Percentiles rank a stretch among this genome's conserved stretches.
These are phyloP conservation scores for Heterobasidion annosum DNA, from an alignment of 1,284 basidiomycete species.

Conservation along the genomic window DNA sequence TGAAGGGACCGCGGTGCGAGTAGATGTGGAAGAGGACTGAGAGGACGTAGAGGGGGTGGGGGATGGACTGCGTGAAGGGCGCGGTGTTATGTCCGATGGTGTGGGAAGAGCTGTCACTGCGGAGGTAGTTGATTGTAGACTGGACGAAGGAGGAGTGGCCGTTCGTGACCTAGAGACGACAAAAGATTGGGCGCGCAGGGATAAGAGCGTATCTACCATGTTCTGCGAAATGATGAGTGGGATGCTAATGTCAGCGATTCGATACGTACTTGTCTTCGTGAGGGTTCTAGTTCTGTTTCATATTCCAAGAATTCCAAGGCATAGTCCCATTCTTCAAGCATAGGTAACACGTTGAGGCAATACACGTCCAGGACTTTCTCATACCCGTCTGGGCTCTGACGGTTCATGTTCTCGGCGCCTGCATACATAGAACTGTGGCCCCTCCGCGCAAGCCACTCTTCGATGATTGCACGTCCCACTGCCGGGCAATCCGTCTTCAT, in stretches of 20 bases:
- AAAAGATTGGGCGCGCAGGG: conserved; percentile 3
- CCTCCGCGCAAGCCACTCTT: conserved; percentile 63
- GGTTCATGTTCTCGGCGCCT: conserved; percentile 17
- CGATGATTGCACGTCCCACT: conserved; percentile 53
- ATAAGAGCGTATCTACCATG: conserved; percentile 6
- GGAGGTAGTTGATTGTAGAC: background rate
- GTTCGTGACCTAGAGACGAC: background rate
- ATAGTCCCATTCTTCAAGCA: conserved; percentile 70
- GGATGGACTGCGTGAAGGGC: conserved; percentile 11
- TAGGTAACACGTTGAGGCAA: conserved; percentile 60
- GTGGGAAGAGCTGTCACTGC: background rate
- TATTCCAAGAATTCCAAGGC: conserved; percentile 64
- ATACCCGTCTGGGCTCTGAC: conserved; percentile 38
- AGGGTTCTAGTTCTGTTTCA: conserved; percentile 50
- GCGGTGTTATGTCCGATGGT: conserved; percentile 6
- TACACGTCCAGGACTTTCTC: conserved; percentile 68
- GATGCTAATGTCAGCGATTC: background rate
- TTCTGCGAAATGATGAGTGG: conserved; percentile 1
- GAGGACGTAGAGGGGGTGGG: conserved; percentile 12
- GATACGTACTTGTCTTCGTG: conserved; percentile 41
- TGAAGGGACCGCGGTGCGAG: conserved; percentile 13
- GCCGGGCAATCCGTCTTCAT: conserved; percentile 55
- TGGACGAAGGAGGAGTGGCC: background rate
- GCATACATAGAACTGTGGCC: conserved; percentile 26
- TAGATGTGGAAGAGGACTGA: conserved; percentile 8